Evolutionary conservation across 139 green algal species (phyloP), one percentile per base, ranked within the genome.

Genomic region (Chlorella sp.): DNA sequence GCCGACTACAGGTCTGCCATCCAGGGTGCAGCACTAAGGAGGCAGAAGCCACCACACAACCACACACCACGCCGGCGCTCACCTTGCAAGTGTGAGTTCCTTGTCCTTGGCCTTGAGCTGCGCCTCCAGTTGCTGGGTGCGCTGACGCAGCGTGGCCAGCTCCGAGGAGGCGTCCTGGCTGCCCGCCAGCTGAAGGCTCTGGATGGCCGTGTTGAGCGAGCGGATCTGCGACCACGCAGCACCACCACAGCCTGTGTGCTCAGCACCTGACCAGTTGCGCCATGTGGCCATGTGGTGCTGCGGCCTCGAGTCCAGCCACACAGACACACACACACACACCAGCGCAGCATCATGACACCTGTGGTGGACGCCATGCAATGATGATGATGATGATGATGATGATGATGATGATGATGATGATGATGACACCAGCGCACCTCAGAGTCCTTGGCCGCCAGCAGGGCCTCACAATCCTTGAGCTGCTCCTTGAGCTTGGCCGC

Each of bases 81-180:
- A 72, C 67, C 24, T 72, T 1, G 42, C 10, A 24, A 30, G 24
- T 62, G 76, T 62, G 49, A 79, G n/a, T 62, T 83, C 69, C 73
- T 62, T 66, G 31, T 77, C 72, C 49, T 35, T 66, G 5, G 49
- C 33, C 27, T 49, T 66, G 49, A 77, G 32, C 29, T 14, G 17
- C 2, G 4, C 49, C 50, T 73, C 64, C 49, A 77, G 64, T 62
- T 77, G 72, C 31, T 22, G 3, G 4, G 71, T 20, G 6, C 33
- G 49, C 2, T 24, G 3, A 5, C 49, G 49, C 27, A 67, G 24
- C 49, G 20, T n/a, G 2, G 64, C 65, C 22, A 31, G 2, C 14
- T 77, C 72, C 1, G 31, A 31, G n/a, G 72, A 72, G 22, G n/a
- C 67, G 4, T 33, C 67, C 29, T 72, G 67, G 49, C 29, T 31